Evolutionary conservation across 306 rosid genomes (phyloP).

Genomic region (Adenanthera pavonina): DNA sequence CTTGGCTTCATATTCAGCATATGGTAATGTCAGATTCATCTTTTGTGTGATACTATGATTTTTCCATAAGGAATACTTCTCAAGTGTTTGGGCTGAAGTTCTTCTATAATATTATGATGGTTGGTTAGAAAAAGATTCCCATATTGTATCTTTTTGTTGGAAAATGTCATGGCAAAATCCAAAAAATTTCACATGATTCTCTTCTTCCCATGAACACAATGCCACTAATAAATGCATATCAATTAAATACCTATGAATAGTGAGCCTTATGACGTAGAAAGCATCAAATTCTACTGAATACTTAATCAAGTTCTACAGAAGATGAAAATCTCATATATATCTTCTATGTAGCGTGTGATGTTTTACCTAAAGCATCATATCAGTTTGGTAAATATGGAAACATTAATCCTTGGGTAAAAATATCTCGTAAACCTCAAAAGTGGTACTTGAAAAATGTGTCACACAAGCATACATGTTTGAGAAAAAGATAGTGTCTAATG

Average conservation of each 20-base stretch:
- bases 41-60: slow-evolving; percentile 2
- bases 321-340: slow-evolving; percentile 31
- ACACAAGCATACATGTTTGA: background rate
- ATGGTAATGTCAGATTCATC: slow-evolving; percentile 51
- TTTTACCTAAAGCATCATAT: slow-evolving; percentile 4
- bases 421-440: slow-evolving; percentile 38
- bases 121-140: background rate
- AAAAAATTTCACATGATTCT: background rate
- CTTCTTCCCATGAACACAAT: background rate
- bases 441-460: slow-evolving; percentile 44
- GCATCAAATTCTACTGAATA: background rate
- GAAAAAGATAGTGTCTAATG: background rate
- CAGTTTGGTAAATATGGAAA: background rate
- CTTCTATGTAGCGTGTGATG: background rate
- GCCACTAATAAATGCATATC: slow-evolving; percentile 9
- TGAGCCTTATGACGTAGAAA: background rate
- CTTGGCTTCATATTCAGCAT: slow-evolving; percentile 81
- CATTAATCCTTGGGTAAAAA: slow-evolving; percentile 31
- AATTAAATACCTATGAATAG: background rate
- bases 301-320: slow-evolving; percentile 56
- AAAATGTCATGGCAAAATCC: background rate
- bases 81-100: background rate
- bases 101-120: background rate
- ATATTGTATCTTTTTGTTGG: too few species aligned
- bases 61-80: background rate